These are phyloP conservation scores for Oryza australiensis DNA, from an alignment of 176 grass and related monocot species.

Conservation along the genomic window DNA sequence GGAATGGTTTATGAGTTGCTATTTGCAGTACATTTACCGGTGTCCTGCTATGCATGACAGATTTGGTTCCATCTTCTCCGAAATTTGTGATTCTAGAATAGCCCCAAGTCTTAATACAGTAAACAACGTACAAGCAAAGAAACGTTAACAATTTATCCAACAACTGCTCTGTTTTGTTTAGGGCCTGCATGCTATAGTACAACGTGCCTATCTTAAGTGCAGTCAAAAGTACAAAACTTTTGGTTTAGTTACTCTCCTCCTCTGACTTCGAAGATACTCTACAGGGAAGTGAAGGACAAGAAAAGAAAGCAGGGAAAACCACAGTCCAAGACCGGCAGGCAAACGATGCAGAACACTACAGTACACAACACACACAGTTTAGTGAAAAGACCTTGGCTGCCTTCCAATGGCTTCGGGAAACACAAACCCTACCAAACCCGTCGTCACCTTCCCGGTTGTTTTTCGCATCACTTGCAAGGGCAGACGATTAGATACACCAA, in stretches of 20 bases:
- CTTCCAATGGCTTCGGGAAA: slow-evolving; percentile 41
- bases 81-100: slow-evolving; percentile 6
- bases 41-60: not conserved
- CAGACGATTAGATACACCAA: not conserved
- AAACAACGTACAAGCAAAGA: slow-evolving; percentile 31
- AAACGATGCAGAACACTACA: not conserved
- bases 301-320: not conserved
- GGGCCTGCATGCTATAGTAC: not conserved
- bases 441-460: not conserved
- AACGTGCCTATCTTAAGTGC: not conserved
- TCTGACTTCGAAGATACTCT: slow-evolving; percentile 30
- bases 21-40: not conserved
- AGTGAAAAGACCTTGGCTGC: not conserved
- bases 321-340: slow-evolving; percentile 7
- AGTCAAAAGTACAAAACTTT: slow-evolving; percentile 42
- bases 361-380: not conserved
- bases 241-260: slow-evolving; percentile 5
- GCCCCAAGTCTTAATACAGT: not conserved
- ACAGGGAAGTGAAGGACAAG: not conserved
- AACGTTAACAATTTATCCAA: not conserved
- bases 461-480: slow-evolving; percentile 13
- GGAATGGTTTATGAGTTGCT: not conserved
- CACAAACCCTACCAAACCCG: slow-evolving; percentile 30
- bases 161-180: slow-evolving; percentile 12
- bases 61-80: not conserved